Percentiles rank a stretch among this genome's conserved stretches.
Evolutionary conservation across 169 alveolate genomes (phyloP).

Genomic region (Eimeria nieschulzi): DNA sequence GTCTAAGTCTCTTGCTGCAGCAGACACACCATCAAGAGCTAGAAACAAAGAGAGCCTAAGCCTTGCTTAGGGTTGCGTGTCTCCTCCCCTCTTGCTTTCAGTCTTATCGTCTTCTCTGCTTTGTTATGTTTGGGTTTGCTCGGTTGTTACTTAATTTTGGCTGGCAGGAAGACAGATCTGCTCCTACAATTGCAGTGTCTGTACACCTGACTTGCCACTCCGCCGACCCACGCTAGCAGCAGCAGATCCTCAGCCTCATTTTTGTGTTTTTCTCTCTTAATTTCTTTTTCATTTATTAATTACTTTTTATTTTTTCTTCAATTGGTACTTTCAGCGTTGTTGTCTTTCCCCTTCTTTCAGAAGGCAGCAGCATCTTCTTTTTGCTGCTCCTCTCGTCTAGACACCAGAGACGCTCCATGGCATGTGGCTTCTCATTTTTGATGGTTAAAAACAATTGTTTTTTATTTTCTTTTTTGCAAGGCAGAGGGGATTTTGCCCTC

Average conservation of each 20-base stretch:
- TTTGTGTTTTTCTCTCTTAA: no score
- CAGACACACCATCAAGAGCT: no score
- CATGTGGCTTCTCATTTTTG: background rate
- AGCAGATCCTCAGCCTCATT: background rate
- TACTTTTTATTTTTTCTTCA: no score
- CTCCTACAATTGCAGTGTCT: background rate
- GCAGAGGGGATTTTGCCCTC: background rate
- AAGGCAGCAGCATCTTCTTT: background rate
- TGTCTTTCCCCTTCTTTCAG: background rate
- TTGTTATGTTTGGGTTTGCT: background rate
- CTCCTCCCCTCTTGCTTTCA: no score
- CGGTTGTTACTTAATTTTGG: background rate
- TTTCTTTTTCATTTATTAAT: background rate
- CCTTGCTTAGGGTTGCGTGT: no score
- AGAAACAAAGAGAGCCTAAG: no score
- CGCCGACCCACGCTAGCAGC: background rate
- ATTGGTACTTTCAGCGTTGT: background rate
- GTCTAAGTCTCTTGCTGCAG: no score
- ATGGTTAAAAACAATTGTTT: background rate
- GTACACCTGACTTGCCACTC: background rate
- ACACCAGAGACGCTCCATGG: background rate
- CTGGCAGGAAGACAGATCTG: background rate
- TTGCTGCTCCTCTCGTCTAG: background rate
- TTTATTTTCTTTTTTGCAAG: background rate
- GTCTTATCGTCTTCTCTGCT: no score